Percentiles rank a stretch among this genome's conserved stretches.
phyloP scores from a whole-genome alignment of 257 asterid species.

The Solanum verrucosum region DNA sequence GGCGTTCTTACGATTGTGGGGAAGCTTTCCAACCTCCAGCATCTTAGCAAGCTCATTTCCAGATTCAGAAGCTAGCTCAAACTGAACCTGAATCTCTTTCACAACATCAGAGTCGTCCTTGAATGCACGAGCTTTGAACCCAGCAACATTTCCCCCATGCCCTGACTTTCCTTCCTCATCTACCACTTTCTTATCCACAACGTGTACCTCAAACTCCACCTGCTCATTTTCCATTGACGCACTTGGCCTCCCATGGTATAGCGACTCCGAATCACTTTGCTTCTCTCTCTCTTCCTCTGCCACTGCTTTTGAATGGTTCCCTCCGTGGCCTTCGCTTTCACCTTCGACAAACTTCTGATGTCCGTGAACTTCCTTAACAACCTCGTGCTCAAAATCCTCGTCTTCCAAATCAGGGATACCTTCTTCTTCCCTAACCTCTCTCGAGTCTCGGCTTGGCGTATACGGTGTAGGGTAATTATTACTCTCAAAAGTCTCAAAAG shows the following conservation, averaged over 20 bases:
- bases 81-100: conserved; percentile 68
- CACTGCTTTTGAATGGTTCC: conserved; percentile 19
- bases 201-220: conserved; percentile 69
- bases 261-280: conserved; percentile 34
- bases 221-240: conserved; percentile 49
- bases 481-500: conserved; percentile 68
- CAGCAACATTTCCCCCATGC: conserved; percentile 35
- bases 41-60: conserved; percentile 64
- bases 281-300: conserved; percentile 27
- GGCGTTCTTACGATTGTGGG: conserved; percentile 61
- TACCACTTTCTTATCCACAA: conserved; percentile 88
- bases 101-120: conserved; percentile 71
- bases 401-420: conserved; percentile 98
- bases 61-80: conserved; percentile 68
- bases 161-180: conserved; percentile 36
- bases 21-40: conserved; percentile 89
- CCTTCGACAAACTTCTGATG: conserved; percentile 58
- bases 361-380: conserved; percentile 81
- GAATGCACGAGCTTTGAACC: conserved; percentile 49
- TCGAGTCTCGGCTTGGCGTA: conserved; percentile 67
- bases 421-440: conserved; percentile 91
- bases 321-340: not conserved
- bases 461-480: conserved; percentile 38
- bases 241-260: conserved; percentile 44
- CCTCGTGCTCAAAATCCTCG: conserved; percentile 53